These are phyloP conservation scores for Cladosporium colombiae DNA, from an alignment of 2,329 filamentous ascomycete species.

Conservation along the genomic window DNA sequence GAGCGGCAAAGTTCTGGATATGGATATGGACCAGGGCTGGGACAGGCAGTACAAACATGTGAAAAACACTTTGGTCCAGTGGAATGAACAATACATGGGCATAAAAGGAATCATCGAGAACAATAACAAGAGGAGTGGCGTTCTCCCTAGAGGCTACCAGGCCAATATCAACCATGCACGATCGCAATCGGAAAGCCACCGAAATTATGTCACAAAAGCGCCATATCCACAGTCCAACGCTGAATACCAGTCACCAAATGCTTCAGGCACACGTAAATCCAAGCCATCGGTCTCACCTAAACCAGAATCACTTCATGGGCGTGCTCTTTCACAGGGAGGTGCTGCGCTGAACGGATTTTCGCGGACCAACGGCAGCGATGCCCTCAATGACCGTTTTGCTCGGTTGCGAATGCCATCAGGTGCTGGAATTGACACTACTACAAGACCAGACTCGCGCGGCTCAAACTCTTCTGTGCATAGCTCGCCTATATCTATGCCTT, in stretches of 20 bases:
- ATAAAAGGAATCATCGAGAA: slow-evolving; percentile 55
- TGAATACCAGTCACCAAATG: slow-evolving; percentile 16
- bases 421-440: slow-evolving; percentile 18
- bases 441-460: slow-evolving; percentile 32
- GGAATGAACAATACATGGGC: slow-evolving; percentile 45
- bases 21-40: slow-evolving; percentile 17
- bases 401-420: slow-evolving; percentile 27
- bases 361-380: slow-evolving; percentile 47
- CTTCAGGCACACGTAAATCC: slow-evolving; percentile 25
- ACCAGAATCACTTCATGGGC: slow-evolving; percentile 66
- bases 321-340: slow-evolving; percentile 47
- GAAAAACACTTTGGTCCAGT: slow-evolving; percentile 30
- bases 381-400: slow-evolving; percentile 37
- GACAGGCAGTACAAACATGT: slow-evolving; percentile 45
- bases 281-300: slow-evolving; percentile 55
- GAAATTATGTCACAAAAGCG: slow-evolving; percentile 17
- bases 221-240: slow-evolving; percentile 20
- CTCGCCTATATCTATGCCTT: slow-evolving; percentile 44
- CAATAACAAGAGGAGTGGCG: slow-evolving; percentile 58
- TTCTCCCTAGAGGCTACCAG: slow-evolving; percentile 23
- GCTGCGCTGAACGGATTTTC: slow-evolving; percentile 31
- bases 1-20: slow-evolving; percentile 46
- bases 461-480: slow-evolving; percentile 31
- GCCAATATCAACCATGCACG: slow-evolving; percentile 22
- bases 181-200: slow-evolving; percentile 25